phyloP scores from a whole-genome alignment of 371 early-diverging fungal species.

The Mortierella sp. region DNA sequence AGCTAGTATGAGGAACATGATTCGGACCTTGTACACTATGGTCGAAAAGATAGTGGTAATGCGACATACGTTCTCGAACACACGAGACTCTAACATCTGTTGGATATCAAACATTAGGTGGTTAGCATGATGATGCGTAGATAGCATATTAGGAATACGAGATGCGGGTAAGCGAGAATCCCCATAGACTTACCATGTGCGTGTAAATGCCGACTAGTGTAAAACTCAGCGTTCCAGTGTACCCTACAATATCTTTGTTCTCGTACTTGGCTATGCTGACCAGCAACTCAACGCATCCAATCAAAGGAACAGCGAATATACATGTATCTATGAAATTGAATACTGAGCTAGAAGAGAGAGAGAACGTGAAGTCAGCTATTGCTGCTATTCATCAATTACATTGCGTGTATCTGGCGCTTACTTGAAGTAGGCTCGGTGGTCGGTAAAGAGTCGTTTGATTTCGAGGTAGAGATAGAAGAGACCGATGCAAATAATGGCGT shows the following conservation, averaged over 20 bases:
- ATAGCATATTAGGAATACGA: background rate
- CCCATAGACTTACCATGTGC: constrained; percentile 25
- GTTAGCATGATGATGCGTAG: background rate
- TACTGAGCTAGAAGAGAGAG: constrained; percentile 2
- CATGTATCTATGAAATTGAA: constrained; percentile 19
- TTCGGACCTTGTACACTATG: constrained; percentile 6
- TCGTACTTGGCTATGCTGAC: background rate
- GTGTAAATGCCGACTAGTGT: constrained; percentile 16
- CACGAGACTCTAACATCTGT: constrained; percentile 21
- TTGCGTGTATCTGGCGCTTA: constrained; percentile 3
- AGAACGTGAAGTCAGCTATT: too few relatives aligned
- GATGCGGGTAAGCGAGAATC: background rate
- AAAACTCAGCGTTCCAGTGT: constrained; percentile 14
- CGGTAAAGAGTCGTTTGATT: constrained; percentile 18
- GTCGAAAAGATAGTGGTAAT: constrained; percentile 19
- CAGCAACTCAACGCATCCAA: constrained; percentile 6
- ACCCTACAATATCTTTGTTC: background rate
- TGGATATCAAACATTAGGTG: too few relatives aligned
- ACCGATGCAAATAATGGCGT: constrained; percentile 12
- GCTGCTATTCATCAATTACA: too few relatives aligned
- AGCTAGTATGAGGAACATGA: constrained; percentile 29
- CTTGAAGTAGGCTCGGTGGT: constrained; percentile 10
- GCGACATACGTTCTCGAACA: constrained; percentile 14
- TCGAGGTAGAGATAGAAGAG: constrained; percentile 21
- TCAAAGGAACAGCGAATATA: constrained; percentile 13